A percentile compares a stretch with the other conserved stretches of the same genome.
Conservation (phyloP, 495 filamentous ascomycete genomes). For the Xylaria castorea region DNA sequence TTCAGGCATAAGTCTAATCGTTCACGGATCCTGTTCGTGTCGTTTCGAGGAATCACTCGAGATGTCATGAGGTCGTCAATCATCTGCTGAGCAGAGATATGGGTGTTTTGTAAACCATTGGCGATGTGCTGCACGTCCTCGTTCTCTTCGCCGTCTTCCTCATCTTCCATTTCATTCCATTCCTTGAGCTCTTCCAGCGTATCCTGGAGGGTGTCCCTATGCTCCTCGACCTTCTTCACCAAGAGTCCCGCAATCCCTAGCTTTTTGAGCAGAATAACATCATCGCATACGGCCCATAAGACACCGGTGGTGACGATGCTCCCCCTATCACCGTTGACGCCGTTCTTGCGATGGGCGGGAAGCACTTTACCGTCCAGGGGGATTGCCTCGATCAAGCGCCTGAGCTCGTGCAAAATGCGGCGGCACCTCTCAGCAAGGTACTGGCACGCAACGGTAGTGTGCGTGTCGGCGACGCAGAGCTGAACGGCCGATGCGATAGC, state of each 20-base stretch:
- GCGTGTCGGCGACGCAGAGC: constrained; percentile 62
- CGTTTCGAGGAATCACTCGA: constrained; percentile 59
- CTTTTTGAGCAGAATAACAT: constrained; percentile 63
- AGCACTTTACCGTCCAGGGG: constrained; percentile 57
- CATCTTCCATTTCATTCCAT: constrained; percentile 72
- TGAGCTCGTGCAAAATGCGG: constrained; percentile 55
- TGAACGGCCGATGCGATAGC: constrained; percentile 73
- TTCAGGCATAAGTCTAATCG: constrained; percentile 63
- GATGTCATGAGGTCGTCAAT: constrained; percentile 65
- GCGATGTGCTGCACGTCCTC: constrained; percentile 34
- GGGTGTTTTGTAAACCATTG: constrained; percentile 26
- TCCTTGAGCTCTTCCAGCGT: constrained; percentile 83
- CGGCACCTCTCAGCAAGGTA: constrained; percentile 59
- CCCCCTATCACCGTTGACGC: constrained; percentile 52
- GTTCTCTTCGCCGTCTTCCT: constrained; percentile 47
- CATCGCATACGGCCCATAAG: constrained; percentile 77
- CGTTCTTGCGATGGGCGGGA: constrained; percentile 49
- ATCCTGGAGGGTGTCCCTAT: constrained; percentile 75
- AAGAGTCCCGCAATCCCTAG: constrained; percentile 70
- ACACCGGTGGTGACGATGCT: constrained; percentile 65
- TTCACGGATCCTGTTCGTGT: constrained; percentile 60
- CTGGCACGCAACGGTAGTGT: constrained; percentile 63
- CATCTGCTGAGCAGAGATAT: constrained; percentile 51
- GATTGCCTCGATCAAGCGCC: constrained; percentile 50
- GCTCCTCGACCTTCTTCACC: constrained; percentile 66